Evolutionary conservation across 345 rosid genomes (phyloP), one percentile per base, ranked within the genome.

Genomic region (Hibiscus tridactylites): DNA sequence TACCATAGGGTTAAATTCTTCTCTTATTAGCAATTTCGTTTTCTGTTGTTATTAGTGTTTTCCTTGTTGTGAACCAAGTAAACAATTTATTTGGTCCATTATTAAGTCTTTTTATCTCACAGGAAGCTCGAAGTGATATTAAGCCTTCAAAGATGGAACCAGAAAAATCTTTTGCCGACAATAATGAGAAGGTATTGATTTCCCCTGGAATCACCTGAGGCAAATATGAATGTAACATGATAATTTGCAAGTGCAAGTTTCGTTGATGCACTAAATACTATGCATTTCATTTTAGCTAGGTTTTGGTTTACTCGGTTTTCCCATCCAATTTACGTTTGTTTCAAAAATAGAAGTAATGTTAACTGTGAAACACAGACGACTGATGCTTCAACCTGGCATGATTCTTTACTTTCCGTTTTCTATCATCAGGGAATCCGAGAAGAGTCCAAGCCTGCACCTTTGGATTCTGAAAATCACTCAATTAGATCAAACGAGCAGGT

Each of bases 371-470:
- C 53, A 37, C 46, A 7, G 71, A 62, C 21, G 35, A 46, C 49
- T 68, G 42, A 52, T 67, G 26, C 31, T 61, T 35, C 37, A 60
- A 12, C 21, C 54, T 71, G 63, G n/a, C 57, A 58, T 74, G 53
- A 70, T 59, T 61, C 49, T 11, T 35, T 70, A 42, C 74, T n/a
- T 75, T 33, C 68, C 13, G 35, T 77, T 39, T 62, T 66, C 47
- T 64, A 65, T 74, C 16, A 78, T 70, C 73, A 84, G 87, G 87
- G 67, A 70, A 84, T 83, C 77, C 80, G 77, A 65, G 79, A 71
- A 58, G 87, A 84, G 62, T 75, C 53, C 56, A 84, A 84, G 61
- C 83, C 82, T 46, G 72, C 42, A 29, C 73, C 71, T 52, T 31
- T 74, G 69, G 78, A 68, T 71, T 49, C 81, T 49, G 71, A 67